Percentiles rank a stretch among this genome's conserved stretches.
phyloP scores from a whole-genome alignment of 176 grass and related monocot genomes.

The Carex kokanica region DNA sequence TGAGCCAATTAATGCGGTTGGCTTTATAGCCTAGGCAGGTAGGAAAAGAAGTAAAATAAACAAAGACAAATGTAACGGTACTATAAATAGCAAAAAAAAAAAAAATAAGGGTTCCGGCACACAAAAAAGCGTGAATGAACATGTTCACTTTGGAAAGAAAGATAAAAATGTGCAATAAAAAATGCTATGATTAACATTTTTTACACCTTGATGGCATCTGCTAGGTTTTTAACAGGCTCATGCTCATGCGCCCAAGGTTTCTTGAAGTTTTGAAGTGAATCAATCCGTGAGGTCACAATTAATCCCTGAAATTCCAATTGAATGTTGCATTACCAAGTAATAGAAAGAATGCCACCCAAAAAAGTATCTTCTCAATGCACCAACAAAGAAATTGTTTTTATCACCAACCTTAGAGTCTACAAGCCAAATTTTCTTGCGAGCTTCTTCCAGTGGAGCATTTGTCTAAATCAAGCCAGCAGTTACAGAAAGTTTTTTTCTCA shows the following conservation, averaged over 20 bases:
- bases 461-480: constrained; percentile 39
- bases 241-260: constrained; percentile 87
- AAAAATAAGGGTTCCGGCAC: no score
- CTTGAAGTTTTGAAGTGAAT: constrained; percentile 74
- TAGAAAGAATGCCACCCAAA: neutral
- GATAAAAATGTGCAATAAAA: no score
- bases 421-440: constrained; percentile 90
- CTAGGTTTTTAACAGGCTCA: constrained; percentile 62
- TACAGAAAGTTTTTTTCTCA: constrained; percentile 5
- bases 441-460: constrained; percentile 56
- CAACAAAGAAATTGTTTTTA: neutral
- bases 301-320: constrained; percentile 54
- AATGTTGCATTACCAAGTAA: neutral
- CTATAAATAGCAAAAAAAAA: no score
- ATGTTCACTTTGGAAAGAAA: no score
- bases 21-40: no score
- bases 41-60: no score
- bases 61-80: no score
- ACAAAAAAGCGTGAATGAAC: no score
- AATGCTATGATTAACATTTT: constrained; percentile 17
- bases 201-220: constrained; percentile 70
- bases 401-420: constrained; percentile 76
- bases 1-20: no score
- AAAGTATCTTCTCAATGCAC: neutral
- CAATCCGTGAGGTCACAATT: constrained; percentile 66